Evolutionary conservation across 148 eudicot species (phyloP), one percentile per base, ranked within the genome.

Genomic region (Chenopodium formosanum): DNA sequence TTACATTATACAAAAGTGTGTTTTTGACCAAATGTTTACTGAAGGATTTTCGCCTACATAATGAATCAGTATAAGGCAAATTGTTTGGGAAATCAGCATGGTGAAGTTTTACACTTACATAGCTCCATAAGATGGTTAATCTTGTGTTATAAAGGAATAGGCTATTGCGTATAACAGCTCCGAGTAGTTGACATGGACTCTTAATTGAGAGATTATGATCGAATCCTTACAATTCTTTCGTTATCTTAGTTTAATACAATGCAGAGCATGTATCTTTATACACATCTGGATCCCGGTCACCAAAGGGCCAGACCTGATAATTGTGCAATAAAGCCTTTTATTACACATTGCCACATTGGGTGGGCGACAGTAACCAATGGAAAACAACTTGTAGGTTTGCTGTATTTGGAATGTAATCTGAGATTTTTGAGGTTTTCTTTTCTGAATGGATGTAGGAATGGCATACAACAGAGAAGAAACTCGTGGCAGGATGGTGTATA

Each of bases 401-500:
- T 77, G 34, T 4, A 77, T 62, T 37, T 34, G 20, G 27, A 20
- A 10, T n/a, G 31, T n/a, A 17, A 25, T 31, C 47, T 63, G 7
- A 9, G 4, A 47, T 53, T 53, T 63, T 58, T 52, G 17, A 46
- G 46, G 10, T 1, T 16, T 53, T 20, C 2, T 73, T 70, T 8
- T 20, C 47, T 46, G 81, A 63, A n/a, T 64, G 79, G 37, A 3
- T 19, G 81, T 87, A 91, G 92, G 94, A 90, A 89, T 74, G 94
- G 94, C 48, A 77, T 90, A 73, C 90, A 87, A 72, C 92, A 91
- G 60, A 86, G 88, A 78, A 91, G 89, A 76, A 91, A 91, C 82
- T 90, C 94, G 9, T 91, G 92, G 92, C 91, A 91, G 77, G 94
- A 91, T 46, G 94, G 94, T 9, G 89, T 90, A 5, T 87, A 79